Evolutionary conservation across 1,139 yeast genomes (phyloP).

Genomic region (Kluyveromyces sp.): DNA sequence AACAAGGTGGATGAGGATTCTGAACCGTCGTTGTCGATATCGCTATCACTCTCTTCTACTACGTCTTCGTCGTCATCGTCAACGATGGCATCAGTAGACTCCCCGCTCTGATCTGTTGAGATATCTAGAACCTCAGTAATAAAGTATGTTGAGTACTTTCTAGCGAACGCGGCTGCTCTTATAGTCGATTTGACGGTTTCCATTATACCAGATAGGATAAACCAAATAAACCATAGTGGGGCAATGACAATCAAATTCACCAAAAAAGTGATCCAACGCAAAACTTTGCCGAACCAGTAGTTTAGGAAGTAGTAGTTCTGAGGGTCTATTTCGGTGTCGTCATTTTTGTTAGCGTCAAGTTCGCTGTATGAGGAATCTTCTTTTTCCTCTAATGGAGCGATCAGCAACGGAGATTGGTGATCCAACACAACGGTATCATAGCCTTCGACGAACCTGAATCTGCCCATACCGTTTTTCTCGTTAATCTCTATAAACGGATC

Average conservation of each 20-base stretch:
- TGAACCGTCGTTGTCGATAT: neutral
- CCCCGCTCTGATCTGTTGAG: neutral
- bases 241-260: conserved; percentile 38
- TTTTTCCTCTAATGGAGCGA: conserved; percentile 4
- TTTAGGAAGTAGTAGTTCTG: conserved; percentile 15
- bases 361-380: conserved; percentile 6
- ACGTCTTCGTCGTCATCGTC: conserved; percentile 15
- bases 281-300: conserved; percentile 32
- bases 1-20: neutral
- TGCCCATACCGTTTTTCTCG: conserved; percentile 20
- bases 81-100: neutral
- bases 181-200: conserved; percentile 30
- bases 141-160: conserved; percentile 30
- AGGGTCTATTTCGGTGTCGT: neutral
- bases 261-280: conserved; percentile 41
- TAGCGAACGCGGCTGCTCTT: conserved; percentile 26
- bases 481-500: conserved; percentile 48
- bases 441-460: conserved; percentile 20
- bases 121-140: conserved; percentile 36
- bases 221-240: conserved; percentile 48
- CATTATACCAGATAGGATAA: conserved; percentile 39
- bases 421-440: conserved; percentile 30
- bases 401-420: conserved; percentile 21
- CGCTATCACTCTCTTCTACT: neutral
- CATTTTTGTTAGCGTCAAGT: conserved; percentile 8